phyloP scores from a whole-genome alignment of 2,329 filamentous ascomycete species.

The Monilinia laxa region DNA sequence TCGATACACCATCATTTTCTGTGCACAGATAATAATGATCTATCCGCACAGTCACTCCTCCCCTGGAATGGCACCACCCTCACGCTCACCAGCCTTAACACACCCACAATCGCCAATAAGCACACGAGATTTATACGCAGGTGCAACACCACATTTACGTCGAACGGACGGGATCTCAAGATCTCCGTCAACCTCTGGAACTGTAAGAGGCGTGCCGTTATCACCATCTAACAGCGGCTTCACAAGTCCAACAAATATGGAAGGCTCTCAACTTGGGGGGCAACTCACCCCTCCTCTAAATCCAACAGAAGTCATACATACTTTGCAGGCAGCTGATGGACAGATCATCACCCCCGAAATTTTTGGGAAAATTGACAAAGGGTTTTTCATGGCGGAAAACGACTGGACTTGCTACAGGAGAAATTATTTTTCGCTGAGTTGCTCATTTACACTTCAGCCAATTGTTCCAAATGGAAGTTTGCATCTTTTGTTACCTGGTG shows the following conservation, averaged over 20 bases:
- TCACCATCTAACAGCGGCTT: conserved; percentile 41
- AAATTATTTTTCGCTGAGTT: conserved; percentile 70
- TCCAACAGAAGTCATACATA: conserved; percentile 45
- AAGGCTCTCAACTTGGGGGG: conserved; percentile 32
- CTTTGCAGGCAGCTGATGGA: conserved; percentile 51
- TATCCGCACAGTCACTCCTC: conserved; percentile 36
- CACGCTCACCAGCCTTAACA: conserved; percentile 38
- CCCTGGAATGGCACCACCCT: conserved; percentile 39
- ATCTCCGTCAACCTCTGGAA: conserved; percentile 38
- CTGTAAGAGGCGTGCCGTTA: conserved; percentile 37
- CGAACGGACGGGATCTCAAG: conserved; percentile 38
- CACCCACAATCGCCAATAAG: conserved; percentile 38
- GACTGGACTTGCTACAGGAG: conserved; percentile 75
- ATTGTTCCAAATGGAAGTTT: conserved; percentile 46
- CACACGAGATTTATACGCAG: conserved; percentile 39
- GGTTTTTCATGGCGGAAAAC: conserved; percentile 63
- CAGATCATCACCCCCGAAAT: conserved; percentile 59
- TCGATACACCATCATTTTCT: conserved; percentile 27
- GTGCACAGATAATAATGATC: conserved; percentile 37
- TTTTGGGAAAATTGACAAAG: conserved; percentile 67
- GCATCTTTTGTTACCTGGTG: conserved; percentile 35
- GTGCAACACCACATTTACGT: conserved; percentile 37
- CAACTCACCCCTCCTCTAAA: conserved; percentile 40
- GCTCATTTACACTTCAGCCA: conserved; percentile 59
- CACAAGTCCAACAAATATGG: conserved; percentile 40